A percentile compares a stretch with the other conserved stretches of the same genome.
Evolutionary conservation across 768 basidiomycete species (phyloP).

Genomic region (Megacollybia marginata): DNA sequence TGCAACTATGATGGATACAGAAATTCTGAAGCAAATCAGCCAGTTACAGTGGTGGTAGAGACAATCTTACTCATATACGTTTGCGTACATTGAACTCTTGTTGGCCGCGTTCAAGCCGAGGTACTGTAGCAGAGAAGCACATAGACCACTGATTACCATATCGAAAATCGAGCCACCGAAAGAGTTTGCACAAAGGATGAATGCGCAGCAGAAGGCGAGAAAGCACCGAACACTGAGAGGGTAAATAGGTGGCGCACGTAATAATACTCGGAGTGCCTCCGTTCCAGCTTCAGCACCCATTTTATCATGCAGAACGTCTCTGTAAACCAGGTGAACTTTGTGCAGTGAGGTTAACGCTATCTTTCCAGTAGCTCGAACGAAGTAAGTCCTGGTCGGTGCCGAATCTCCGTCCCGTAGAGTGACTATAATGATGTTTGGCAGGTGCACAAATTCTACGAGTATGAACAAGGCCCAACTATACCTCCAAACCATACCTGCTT

Average conservation of each 20-base stretch:
- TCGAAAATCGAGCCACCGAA: slow-evolving; percentile 80
- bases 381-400: slow-evolving; percentile 71
- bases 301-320: slow-evolving; percentile 78
- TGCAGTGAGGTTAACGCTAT: slow-evolving; percentile 80
- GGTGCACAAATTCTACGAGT: slow-evolving; percentile 69
- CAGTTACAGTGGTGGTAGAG: neutral
- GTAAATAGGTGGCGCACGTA: slow-evolving; percentile 64
- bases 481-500: slow-evolving; percentile 39
- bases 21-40: slow-evolving; percentile 45
- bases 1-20: slow-evolving; percentile 76
- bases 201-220: slow-evolving; percentile 70
- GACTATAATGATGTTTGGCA: slow-evolving; percentile 72
- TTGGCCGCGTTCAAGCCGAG: slow-evolving; percentile 76
- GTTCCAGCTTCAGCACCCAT: slow-evolving; percentile 70
- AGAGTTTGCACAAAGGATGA: slow-evolving; percentile 75
- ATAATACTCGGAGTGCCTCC: slow-evolving; percentile 52
- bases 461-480: slow-evolving; percentile 1
- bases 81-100: slow-evolving; percentile 88
- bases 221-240: slow-evolving; percentile 58
- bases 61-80: slow-evolving; percentile 79
- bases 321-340: slow-evolving; percentile 77
- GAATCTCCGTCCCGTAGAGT: slow-evolving; percentile 74
- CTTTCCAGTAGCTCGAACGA: slow-evolving; percentile 74
- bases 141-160: slow-evolving; percentile 72
- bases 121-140: slow-evolving; percentile 66